phyloP scores from a whole-genome alignment of 1,284 basidiomycete species.

The Cystobasidium sp. region DNA sequence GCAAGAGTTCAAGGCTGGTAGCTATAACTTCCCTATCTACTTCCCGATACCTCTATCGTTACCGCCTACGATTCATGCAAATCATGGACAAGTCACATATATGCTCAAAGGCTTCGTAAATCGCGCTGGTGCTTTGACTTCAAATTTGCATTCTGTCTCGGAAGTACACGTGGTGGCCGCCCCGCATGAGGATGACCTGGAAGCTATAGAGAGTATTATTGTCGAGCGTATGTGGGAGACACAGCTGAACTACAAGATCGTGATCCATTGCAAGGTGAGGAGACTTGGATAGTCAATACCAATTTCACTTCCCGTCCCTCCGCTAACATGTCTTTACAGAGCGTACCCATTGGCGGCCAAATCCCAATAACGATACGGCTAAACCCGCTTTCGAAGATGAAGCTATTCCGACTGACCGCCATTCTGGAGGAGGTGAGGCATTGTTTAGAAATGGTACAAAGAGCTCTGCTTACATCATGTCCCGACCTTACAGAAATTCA shows the following conservation, averaged over 20 bases:
- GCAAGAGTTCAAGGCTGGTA: slow-evolving; percentile 87
- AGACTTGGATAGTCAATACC: neutral
- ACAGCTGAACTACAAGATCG: slow-evolving; percentile 79
- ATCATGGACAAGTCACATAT: slow-evolving; percentile 81
- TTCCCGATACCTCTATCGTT: slow-evolving; percentile 80
- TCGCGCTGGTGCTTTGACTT: slow-evolving; percentile 78
- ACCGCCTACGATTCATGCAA: slow-evolving; percentile 78
- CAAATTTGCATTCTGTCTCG: slow-evolving; percentile 71
- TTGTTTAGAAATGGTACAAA: neutral
- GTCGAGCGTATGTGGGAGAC: slow-evolving; percentile 92
- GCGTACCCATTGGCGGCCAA: slow-evolving; percentile 78
- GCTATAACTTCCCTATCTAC: slow-evolving; percentile 86
- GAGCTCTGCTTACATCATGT: slow-evolving; percentile 61
- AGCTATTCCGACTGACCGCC: slow-evolving; percentile 75
- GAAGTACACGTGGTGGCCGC: slow-evolving; percentile 78
- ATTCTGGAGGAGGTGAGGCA: slow-evolving; percentile 68
- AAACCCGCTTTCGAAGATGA: slow-evolving; percentile 82
- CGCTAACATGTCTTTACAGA: slow-evolving; percentile 52
- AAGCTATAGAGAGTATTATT: slow-evolving; percentile 79
- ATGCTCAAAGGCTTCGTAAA: slow-evolving; percentile 79
- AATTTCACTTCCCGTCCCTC: slow-evolving; percentile 42
- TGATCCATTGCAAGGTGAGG: slow-evolving; percentile 69
- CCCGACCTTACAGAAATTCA: slow-evolving; percentile 61
- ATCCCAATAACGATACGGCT: slow-evolving; percentile 82
- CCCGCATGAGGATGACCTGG: slow-evolving; percentile 63